Evolutionary conservation across 352 stramenopile species (phyloP).

Genomic region (Phytophthora tentaculata): DNA sequence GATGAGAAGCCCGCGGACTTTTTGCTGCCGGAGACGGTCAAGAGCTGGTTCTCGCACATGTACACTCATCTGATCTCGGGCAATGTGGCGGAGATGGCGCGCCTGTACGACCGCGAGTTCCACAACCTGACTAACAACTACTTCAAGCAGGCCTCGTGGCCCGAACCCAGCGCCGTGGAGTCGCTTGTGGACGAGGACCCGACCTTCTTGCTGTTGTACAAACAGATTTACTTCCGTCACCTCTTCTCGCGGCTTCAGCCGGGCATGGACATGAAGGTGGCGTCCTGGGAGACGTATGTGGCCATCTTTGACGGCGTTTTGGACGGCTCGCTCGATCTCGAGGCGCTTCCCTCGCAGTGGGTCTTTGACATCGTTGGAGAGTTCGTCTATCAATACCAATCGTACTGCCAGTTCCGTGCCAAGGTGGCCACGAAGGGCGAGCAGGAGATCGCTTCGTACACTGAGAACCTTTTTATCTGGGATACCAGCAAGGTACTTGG

Average conservation of each 20-base stretch:
- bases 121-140: constrained; percentile 92
- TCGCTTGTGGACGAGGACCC: constrained; percentile 87
- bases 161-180: constrained; percentile 85
- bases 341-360: constrained; percentile 95
- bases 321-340: constrained; percentile 79
- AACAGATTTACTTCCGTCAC: constrained; percentile 97
- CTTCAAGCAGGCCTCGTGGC: constrained; percentile 96
- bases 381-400: constrained; percentile 99
- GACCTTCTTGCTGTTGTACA: constrained; percentile 96
- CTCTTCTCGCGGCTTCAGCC: constrained; percentile 93
- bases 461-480: constrained; percentile 93
- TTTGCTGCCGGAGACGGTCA: constrained; percentile 86
- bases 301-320: constrained; percentile 95
- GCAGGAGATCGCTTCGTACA: constrained; percentile 58
- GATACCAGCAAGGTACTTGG: constrained; percentile 94
- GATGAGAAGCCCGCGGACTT: constrained; percentile 90
- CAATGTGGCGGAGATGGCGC: constrained; percentile 85
- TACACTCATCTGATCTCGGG: constrained; percentile 86
- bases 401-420: constrained; percentile 96
- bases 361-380: constrained; percentile 99
- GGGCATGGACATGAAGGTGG: constrained; percentile 91
- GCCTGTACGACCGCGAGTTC: constrained; percentile 90
- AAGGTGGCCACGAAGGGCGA: constrained; percentile 78
- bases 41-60: constrained; percentile 90
- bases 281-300: constrained; percentile 94